Evolutionary conservation across 148 eudicot genomes (phyloP), one percentile per base, ranked within the genome.

Genomic region (Fagopyrum esculentum): DNA sequence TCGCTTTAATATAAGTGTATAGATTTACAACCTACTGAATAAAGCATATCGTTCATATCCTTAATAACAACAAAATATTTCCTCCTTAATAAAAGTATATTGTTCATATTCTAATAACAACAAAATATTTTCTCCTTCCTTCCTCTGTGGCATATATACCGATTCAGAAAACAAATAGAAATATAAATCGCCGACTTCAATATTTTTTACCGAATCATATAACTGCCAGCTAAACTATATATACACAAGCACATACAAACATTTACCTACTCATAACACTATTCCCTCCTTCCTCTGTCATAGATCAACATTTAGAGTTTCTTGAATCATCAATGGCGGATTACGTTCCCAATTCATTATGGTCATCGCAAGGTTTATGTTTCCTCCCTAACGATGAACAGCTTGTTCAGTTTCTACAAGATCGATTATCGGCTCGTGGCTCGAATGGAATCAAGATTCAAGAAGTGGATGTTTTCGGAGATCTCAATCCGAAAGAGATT

Each of bases 131-230:
- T 17, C 57, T 82, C 75, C 88, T 91, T 76, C 82, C 74, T 81
- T 89, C 84, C 82, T 87, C 98, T 94, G 26, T 22, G 66, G 69
- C 16, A 63, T 63, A 10, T 2, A 63, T 63, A 63, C 44, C 29
- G 44, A 63, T 16, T 63, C 45, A 63, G 69, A 63, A 9, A 3
- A 63, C 69, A 63, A 13, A 11, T 63, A 26, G 29, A 63, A 61
- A 29, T 29, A 29, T 29, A 63, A 63, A 30, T 56, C 19, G 30
- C 61, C 6, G 61, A 48, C 51, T 6, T 6, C 2, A 48, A 48
- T 6, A 48, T 48, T 48, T 4, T 48, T 6, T 11, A 48, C 51
- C 26, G 26, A 22, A 0, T 22, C 26, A 22, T 22, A 22, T 22
- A 22, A 22, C 26, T 22, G 26, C 26, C 26, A 22, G 26, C 26